A percentile compares a stretch with the other conserved stretches of the same genome.
Evolutionary conservation across 2,329 filamentous ascomycete species (phyloP).

Genomic region (Xylariaceae sp.): DNA sequence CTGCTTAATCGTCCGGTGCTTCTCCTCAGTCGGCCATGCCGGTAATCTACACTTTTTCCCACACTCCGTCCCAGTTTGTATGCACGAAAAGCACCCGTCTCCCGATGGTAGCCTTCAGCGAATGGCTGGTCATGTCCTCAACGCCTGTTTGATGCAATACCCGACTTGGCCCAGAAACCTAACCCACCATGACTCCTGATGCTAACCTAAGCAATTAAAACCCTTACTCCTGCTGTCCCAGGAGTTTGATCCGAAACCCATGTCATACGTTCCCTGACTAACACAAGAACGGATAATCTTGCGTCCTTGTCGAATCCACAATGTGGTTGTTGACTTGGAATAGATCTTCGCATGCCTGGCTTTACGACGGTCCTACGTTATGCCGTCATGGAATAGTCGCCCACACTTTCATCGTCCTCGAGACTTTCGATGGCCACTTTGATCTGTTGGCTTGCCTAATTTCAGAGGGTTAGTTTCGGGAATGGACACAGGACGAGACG

Average conservation of each 20-base stretch:
- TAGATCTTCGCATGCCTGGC: constrained; percentile 10
- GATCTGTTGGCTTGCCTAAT: constrained; percentile 81
- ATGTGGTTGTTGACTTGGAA: neutral
- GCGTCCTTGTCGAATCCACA: constrained; percentile 10
- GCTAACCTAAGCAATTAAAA: constrained; percentile 6
- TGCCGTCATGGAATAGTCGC: constrained; percentile 56
- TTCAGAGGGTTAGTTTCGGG: constrained; percentile 22
- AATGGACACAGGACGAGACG: neutral
- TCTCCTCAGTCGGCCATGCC: constrained; percentile 10
- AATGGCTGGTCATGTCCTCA: constrained; percentile 20
- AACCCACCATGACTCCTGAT: constrained; percentile 14
- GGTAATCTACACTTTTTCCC: constrained; percentile 29
- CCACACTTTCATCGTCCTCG: constrained; percentile 70
- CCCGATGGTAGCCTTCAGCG: constrained; percentile 19
- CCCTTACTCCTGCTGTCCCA: constrained; percentile 1
- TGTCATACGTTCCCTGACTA: constrained; percentile 13
- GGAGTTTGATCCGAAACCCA: constrained; percentile 12
- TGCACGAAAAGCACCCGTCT: constrained; percentile 27
- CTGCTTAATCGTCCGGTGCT: constrained; percentile 5
- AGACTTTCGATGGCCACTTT: constrained; percentile 95
- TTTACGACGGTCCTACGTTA: constrained; percentile 35
- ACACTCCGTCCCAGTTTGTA: constrained; percentile 24
- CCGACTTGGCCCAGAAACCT: constrained; percentile 18
- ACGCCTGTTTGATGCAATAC: constrained; percentile 31
- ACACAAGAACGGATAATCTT: constrained; percentile 13